Evolutionary conservation across 2,329 filamentous ascomycete genomes (phyloP).

Genomic region (Didymella arachidicola): DNA sequence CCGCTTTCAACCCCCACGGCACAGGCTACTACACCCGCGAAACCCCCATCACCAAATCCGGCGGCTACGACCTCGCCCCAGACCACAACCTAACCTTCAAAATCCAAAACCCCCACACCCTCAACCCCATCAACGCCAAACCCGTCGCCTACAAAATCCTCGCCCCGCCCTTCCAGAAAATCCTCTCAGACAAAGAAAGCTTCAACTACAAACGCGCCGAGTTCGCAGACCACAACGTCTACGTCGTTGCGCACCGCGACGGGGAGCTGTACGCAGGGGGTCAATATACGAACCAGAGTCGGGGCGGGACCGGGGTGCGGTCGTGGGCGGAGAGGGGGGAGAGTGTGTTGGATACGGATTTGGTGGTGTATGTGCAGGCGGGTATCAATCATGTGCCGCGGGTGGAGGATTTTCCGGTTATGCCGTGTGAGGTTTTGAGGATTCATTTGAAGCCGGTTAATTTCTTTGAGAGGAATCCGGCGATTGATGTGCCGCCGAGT

Average conservation of each 20-base stretch:
- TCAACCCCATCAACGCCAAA: slow-evolving; percentile 58
- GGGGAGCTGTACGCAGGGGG: slow-evolving; percentile 68
- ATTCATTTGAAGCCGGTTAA: slow-evolving; percentile 66
- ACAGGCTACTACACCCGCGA: slow-evolving; percentile 59
- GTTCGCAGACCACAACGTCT: slow-evolving; percentile 66
- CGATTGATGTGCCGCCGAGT: slow-evolving; percentile 64
- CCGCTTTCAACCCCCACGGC: slow-evolving; percentile 63
- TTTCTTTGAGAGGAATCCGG: slow-evolving; percentile 67
- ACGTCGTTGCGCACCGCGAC: slow-evolving; percentile 65
- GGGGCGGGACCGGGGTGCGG: slow-evolving; percentile 58
- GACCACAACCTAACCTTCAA: slow-evolving; percentile 58
- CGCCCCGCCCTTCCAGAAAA: slow-evolving; percentile 59
- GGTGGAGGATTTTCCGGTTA: slow-evolving; percentile 66
- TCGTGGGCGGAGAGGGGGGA: slow-evolving; percentile 62
- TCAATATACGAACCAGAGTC: slow-evolving; percentile 67
- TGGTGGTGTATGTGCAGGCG: slow-evolving; percentile 66
- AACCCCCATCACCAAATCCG: slow-evolving; percentile 58
- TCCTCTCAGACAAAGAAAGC: slow-evolving; percentile 61
- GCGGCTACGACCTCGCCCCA: slow-evolving; percentile 59
- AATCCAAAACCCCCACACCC: slow-evolving; percentile 56
- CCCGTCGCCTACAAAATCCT: slow-evolving; percentile 61
- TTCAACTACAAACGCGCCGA: slow-evolving; percentile 66
- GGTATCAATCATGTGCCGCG: slow-evolving; percentile 65
- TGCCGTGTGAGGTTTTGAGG: slow-evolving; percentile 66
- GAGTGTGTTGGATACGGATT: slow-evolving; percentile 62